phyloP scores from a whole-genome alignment of 257 asterid species.

The Lycium barbarum region DNA sequence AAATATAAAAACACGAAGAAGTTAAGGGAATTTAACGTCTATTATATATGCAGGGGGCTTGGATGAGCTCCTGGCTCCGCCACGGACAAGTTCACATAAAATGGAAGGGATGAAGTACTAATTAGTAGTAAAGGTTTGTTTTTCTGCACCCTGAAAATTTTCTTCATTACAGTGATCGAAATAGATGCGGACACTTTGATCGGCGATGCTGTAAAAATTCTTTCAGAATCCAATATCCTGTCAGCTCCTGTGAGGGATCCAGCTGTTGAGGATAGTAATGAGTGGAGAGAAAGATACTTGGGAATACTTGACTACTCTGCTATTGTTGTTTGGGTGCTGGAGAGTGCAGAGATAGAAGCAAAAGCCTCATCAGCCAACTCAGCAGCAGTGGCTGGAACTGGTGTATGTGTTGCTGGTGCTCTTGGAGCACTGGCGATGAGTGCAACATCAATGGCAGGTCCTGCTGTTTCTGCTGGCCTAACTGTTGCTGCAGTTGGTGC shows the following conservation, averaged over 20 bases:
- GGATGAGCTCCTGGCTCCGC: too few species aligned
- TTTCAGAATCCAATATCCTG: constrained; percentile 76
- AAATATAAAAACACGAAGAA: too few species aligned
- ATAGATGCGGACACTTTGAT: constrained; percentile 64
- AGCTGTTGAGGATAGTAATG: constrained; percentile 42
- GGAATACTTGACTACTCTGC: constrained; percentile 79
- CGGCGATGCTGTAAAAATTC: constrained; percentile 62
- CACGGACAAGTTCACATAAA: not conserved
- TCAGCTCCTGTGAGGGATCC: constrained; percentile 78
- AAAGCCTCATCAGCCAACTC: constrained; percentile 68
- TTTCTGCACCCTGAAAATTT: not conserved
- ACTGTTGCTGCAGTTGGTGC: constrained; percentile 81
- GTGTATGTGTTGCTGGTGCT: constrained; percentile 76
- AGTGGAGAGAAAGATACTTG: constrained; percentile 73
- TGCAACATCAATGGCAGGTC: constrained; percentile 53
- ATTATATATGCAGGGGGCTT: too few species aligned
- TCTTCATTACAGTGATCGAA: constrained; percentile 61
- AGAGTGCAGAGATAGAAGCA: constrained; percentile 74
- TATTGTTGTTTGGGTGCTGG: constrained; percentile 78
- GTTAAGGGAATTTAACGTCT: too few species aligned
- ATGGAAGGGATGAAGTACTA: not conserved
- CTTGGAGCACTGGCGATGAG: constrained; percentile 77
- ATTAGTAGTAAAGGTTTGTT: not conserved
- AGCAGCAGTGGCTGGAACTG: constrained; percentile 73
- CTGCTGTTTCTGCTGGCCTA: constrained; percentile 67